Evolutionary conservation across 2,329 filamentous ascomycete species (phyloP), one percentile per base, ranked within the genome.

Genomic region (Penicillium crustosum): DNA sequence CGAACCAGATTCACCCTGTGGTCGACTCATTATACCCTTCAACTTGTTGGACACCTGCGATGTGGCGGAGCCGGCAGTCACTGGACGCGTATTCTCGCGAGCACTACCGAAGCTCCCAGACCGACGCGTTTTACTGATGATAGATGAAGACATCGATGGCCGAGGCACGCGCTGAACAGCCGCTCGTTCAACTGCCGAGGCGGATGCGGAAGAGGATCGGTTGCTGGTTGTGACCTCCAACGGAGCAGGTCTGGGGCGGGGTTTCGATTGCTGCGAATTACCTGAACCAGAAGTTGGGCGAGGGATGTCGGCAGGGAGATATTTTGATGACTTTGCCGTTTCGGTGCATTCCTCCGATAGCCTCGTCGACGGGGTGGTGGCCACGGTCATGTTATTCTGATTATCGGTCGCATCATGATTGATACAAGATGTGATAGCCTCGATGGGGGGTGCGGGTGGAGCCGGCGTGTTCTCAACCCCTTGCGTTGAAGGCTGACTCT

Each of bases 41-140:
- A 79, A 61, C 58, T 77, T 79, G 53, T 41, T 73, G 6, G 75
- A 77, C 23, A 75, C 72, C 45, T 73, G 73, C 0, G 75, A 78
- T 27, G 73, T 73, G 4, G 73, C 66, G 12, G 75, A 77, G n/a
- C 73, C 70, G 19, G 75, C 69, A 31, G 75, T 77, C 33, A 73
- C 62, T 19, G 75, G 75, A 23, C 75, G 74, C 55, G 66, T 74
- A 17, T 41, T 53, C 29, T 75, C 74, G 29, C 70, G 72, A 41
- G 66, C 54, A 54, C 74, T 76, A 57, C 72, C 67, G 53, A 75
- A 70, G 60, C 76, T 78, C 41, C 70, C 71, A 9, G 76, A 78
- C 21, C 76, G 72, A 54, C 71, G 72, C 31, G 74, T 61, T 49
- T 69, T 72, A 19, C 64, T 49, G 19, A 63, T 58, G 38, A 57